A percentile compares a stretch with the other conserved stretches of the same genome.
Conservation (phyloP, 148 eudicot genomes). For the Fallopia convolvulus region DNA sequence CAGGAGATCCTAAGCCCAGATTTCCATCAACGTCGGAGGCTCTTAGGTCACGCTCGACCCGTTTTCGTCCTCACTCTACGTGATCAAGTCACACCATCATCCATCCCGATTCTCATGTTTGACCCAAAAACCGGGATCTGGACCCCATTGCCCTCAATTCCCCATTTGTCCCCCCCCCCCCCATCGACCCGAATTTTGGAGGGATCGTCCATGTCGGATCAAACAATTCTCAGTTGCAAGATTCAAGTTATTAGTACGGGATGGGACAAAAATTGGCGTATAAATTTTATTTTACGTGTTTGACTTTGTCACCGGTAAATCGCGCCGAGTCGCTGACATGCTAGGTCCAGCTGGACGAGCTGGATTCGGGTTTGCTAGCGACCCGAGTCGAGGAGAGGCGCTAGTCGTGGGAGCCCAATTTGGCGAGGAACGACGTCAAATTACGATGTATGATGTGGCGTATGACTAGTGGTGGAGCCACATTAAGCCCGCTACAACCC, state of each 20-base stretch:
- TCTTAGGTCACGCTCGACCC: not conserved
- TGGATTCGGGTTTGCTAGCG: slow-evolving; percentile 54
- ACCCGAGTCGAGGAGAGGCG: slow-evolving; percentile 32
- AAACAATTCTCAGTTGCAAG: too few species aligned
- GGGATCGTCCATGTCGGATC: slow-evolving; percentile 50
- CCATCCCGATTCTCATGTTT: slow-evolving; percentile 32
- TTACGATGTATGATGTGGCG: slow-evolving; percentile 59
- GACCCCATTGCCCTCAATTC: slow-evolving; percentile 43
- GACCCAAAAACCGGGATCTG: slow-evolving; percentile 42
- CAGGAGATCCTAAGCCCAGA: slow-evolving; percentile 11
- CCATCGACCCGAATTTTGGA: slow-evolving; percentile 61
- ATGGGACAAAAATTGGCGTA: slow-evolving; percentile 42
- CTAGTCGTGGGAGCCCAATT: slow-evolving; percentile 73
- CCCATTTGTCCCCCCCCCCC: slow-evolving; percentile 26
- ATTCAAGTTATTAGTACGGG: slow-evolving; percentile 45
- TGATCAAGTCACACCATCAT: slow-evolving; percentile 40
- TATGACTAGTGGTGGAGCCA: slow-evolving; percentile 36
- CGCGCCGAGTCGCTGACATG: too few species aligned
- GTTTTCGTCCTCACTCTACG: slow-evolving; percentile 27
- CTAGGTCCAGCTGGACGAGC: slow-evolving; percentile 37
- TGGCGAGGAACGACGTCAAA: slow-evolving; percentile 27
- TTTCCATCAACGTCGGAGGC: not conserved
- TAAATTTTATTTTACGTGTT: slow-evolving; percentile 43
- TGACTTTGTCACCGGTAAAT: slow-evolving; percentile 3
- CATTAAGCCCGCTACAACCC: too few species aligned